phyloP scores from a whole-genome alignment of 768 basidiomycete species.

The Trichaptum fuscoviolaceum region DNA sequence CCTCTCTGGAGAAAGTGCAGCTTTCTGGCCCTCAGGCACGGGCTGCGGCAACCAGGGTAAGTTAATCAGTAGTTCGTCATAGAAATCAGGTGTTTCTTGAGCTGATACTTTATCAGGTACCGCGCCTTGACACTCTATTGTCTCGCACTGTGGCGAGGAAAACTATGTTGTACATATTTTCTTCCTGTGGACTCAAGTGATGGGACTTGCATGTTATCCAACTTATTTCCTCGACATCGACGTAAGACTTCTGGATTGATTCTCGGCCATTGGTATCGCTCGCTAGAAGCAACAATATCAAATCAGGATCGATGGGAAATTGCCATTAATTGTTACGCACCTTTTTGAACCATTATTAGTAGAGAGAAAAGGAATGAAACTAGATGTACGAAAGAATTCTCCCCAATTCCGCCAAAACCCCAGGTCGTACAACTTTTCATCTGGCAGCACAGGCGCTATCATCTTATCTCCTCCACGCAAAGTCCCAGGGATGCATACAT shows the following conservation, averaged over 20 bases:
- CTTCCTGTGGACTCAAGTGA: background rate
- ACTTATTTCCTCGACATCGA: background rate
- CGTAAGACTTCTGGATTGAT: background rate
- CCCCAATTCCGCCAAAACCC: constrained; percentile 28
- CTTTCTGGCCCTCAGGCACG: constrained; percentile 40
- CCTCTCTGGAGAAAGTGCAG: constrained; percentile 42
- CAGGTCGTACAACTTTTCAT: constrained; percentile 31
- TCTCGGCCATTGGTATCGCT: background rate
- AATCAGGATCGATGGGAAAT: background rate
- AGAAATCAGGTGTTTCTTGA: background rate
- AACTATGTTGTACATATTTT: background rate
- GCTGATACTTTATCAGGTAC: background rate
- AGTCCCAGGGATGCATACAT: constrained; percentile 10
- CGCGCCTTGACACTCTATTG: background rate
- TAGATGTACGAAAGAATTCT: constrained; percentile 17
- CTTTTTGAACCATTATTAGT: too few relatives aligned
- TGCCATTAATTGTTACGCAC: too few relatives aligned
- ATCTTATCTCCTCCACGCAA: constrained; percentile 6
- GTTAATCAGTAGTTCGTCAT: background rate
- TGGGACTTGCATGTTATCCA: background rate
- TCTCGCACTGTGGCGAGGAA: background rate
- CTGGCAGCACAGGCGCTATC: constrained; percentile 24
- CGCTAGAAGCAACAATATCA: constrained; percentile 7
- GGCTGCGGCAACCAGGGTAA: constrained; percentile 53
- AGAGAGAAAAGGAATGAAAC: background rate